Evolutionary conservation across 192 early-diverging fungal genomes (phyloP), one percentile per base, ranked within the genome.

Genomic region (Coemansia sp.): DNA sequence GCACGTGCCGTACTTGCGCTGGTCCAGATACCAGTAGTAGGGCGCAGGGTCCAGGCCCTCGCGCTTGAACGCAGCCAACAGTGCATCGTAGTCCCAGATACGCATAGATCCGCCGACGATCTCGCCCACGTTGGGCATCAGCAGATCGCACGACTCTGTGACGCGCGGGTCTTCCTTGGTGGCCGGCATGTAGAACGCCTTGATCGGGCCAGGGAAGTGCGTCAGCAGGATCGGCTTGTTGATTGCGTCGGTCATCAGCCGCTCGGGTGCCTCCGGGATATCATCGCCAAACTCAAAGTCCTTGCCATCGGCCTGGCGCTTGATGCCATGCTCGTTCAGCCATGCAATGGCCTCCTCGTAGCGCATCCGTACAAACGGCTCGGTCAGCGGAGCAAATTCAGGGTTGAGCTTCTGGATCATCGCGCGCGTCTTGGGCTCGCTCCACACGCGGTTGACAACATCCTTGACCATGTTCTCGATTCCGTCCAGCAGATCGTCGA

Each of bases 21-120:
- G 97, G 59, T 99, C 97, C 40, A 95, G 94, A 83, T 88, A 92
- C 97, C 97, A 99, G 85, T 98, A 98, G 86, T 99, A 99, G 25
- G 95, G 94, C 3, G 80, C 68, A 19, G 95, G 90, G 72, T 98
- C 92, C 59, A 99, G 90, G 19, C 91, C 91, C 78, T 97, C 94
- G 33, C 92, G 88, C 79, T 85, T 82, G 82, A 92, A 95, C 14
- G 86, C 95, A 11, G 82, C 88, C 61, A 91, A 73, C 36, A 97
- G 83, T 70, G 91, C 89, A 13, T 83, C 80, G 70, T 92, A 80
- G 74, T 95, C 88, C 52, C 88, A 89, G 72, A 94, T 97, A 83
- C 95, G 87, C 95, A 97, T 99, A 61, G 91, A 93, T 27, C 95
- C 97, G 72, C 97, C 97, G 33, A 94, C 91, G 84, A 99, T 95